A percentile compares a stretch with the other conserved stretches of the same genome.
These are phyloP conservation scores for Quercus variabilis DNA, from an alignment of 306 rosid species.

Conservation along the genomic window DNA sequence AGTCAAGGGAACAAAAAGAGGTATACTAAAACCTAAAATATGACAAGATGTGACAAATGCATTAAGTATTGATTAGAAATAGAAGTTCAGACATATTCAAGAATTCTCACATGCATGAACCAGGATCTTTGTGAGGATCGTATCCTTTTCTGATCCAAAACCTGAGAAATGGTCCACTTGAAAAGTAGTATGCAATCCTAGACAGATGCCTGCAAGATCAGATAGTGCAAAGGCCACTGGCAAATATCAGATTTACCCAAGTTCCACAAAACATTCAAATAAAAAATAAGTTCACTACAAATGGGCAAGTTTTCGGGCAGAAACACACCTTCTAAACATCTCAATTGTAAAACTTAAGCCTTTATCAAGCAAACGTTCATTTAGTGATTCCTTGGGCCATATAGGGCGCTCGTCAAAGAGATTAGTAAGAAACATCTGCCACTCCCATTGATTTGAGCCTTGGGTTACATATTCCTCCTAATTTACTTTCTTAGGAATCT, in stretches of 20 bases:
- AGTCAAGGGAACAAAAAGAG: too few relatives aligned
- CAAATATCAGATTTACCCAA: neutral
- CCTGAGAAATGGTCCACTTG: constrained; percentile 89
- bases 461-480: constrained; percentile 79
- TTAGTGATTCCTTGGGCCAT: constrained; percentile 73
- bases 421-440: constrained; percentile 65
- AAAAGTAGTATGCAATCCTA: constrained; percentile 88
- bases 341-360: constrained; percentile 56
- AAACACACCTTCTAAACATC: constrained; percentile 67
- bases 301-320: constrained; percentile 14
- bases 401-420: constrained; percentile 86
- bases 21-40: neutral
- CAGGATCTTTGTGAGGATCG: constrained; percentile 84
- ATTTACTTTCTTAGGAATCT: constrained; percentile 83
- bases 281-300: constrained; percentile 15
- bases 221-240: constrained; percentile 19
- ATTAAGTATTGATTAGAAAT: constrained; percentile 1
- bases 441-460: constrained; percentile 78
- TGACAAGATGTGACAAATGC: neutral
- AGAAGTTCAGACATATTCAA: neutral
- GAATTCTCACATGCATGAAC: constrained; percentile 71
- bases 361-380: constrained; percentile 58
- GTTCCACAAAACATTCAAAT: neutral
- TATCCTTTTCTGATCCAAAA: constrained; percentile 95
- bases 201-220: constrained; percentile 75